phyloP scores from a whole-genome alignment of 176 grass and related monocot genomes.

The Lolium multiflorum region DNA sequence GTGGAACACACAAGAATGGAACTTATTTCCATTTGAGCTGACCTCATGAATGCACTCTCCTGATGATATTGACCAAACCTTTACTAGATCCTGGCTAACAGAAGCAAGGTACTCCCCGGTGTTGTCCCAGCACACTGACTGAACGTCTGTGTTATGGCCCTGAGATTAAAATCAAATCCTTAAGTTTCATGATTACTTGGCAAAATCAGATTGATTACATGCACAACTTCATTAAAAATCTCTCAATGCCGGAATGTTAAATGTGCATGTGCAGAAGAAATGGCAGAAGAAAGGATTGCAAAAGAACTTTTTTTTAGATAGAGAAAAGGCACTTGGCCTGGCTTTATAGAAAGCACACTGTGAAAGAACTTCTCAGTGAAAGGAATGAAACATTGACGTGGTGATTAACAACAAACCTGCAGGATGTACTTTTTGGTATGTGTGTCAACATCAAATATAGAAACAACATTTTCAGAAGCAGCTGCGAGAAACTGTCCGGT shows the following conservation, averaged over 20 bases:
- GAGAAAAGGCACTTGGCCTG: no score
- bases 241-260: not conserved
- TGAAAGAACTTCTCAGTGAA: not conserved
- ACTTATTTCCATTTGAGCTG: slow-evolving; percentile 94
- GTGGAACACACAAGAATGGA: slow-evolving; percentile 97
- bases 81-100: slow-evolving; percentile 95
- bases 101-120: slow-evolving; percentile 83
- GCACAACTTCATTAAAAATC: not conserved
- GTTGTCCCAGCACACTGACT: slow-evolving; percentile 97
- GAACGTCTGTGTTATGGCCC: slow-evolving; percentile 80
- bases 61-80: slow-evolving; percentile 85
- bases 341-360: no score
- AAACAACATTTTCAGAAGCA: slow-evolving; percentile 72
- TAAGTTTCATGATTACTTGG: slow-evolving; percentile 13
- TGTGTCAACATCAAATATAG: slow-evolving; percentile 85
- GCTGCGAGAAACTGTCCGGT: slow-evolving; percentile 81
- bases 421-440: slow-evolving; percentile 69
- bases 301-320: not conserved
- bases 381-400: slow-evolving; percentile 1
- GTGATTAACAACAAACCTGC: slow-evolving; percentile 59
- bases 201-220: not conserved
- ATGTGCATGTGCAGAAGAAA: not conserved
- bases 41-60: slow-evolving; percentile 93
- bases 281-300: slow-evolving; percentile 1
- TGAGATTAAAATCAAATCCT: slow-evolving; percentile 50